Evolutionary conservation across 148 eudicot genomes (phyloP), one percentile per base, ranked within the genome.

Genomic region (Pharnaceum exiguum): DNA sequence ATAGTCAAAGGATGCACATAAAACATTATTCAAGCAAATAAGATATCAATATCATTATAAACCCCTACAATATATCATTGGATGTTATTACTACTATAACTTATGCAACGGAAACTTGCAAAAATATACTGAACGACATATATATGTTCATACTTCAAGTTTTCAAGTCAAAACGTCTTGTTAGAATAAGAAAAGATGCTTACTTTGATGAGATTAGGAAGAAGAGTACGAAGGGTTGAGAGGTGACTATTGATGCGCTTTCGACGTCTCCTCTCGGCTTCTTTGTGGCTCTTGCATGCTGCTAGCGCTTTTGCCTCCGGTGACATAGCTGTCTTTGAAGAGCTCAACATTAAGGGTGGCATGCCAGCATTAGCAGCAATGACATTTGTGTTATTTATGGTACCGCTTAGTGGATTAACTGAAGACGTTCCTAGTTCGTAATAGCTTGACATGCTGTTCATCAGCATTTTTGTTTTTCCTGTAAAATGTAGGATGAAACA

Each of bases 231-330:
- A 17, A 90, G 95, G 29, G 97, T 86, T 55, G 86, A 76, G 55
- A 90, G 76, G 62, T 90, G 97, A 40, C 59, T 72, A 56, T 86
- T 90, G 75, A 90, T 90, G 26, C 97, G 82, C 73, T 78, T 76
- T 26, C 97, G 67, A 37, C 97, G 79, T 24, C 82, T 67, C 57
- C 97, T 65, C 62, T 90, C 97, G 5, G 97, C 95, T 74, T 90
- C 97, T 50, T 82, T 86, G 68, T 90, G 97, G 63, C 80, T 81
- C 60, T 66, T 77, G 65, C 76, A 77, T 2, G 90, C 90, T 3
- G 85, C 88, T 3, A 40, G 29, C 13, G 88, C 82, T 55, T 86
- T 89, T 0, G 66, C 83, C 55, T 77, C 84, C 0, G 82, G 73
- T 5, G 76, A 28, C 27, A 60, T 12, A 38, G 23, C 51, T 12